Evolutionary conservation across 2,329 filamentous ascomycete genomes (phyloP).

Genomic region (Cordyceps militaris): DNA sequence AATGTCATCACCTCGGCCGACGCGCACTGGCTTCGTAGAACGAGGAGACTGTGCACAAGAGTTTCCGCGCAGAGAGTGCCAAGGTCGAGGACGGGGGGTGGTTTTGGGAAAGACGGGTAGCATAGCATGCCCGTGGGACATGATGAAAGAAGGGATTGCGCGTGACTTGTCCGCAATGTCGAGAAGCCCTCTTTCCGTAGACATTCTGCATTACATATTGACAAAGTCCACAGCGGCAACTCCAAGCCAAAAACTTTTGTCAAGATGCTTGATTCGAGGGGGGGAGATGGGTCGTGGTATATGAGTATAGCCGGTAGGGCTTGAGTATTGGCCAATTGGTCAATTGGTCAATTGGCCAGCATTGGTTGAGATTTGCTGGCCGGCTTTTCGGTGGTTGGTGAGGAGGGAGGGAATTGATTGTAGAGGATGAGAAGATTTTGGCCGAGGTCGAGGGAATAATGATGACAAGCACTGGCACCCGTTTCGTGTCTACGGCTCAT

Average conservation of each 20-base stretch:
- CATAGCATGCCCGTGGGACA: not conserved
- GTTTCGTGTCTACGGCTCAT: constrained; percentile 7
- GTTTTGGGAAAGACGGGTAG: not conserved
- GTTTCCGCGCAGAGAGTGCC: not conserved
- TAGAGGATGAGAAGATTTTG: not conserved
- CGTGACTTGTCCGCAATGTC: constrained; percentile 13
- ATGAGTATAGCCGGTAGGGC: not conserved
- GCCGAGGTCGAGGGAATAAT: not conserved
- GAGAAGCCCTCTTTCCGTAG: constrained; percentile 9
- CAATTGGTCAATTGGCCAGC: not conserved
- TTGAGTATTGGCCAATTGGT: not conserved
- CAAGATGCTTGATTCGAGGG: not conserved
- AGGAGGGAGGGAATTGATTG: not conserved
- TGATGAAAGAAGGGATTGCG: constrained; percentile 1
- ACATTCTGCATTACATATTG: constrained; percentile 13
- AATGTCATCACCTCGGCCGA: not conserved
- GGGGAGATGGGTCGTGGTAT: constrained; percentile 7
- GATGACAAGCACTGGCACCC: not conserved
- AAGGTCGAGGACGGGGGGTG: not conserved
- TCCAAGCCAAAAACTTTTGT: constrained; percentile 11
- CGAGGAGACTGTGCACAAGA: not conserved
- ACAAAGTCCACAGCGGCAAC: constrained; percentile 9
- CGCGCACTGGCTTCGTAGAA: not conserved
- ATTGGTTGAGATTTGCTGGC: not conserved
- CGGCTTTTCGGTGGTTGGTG: not conserved